These are phyloP conservation scores for Diaporthe batatas DNA, from an alignment of 2,329 filamentous ascomycete species.

Conservation along the genomic window DNA sequence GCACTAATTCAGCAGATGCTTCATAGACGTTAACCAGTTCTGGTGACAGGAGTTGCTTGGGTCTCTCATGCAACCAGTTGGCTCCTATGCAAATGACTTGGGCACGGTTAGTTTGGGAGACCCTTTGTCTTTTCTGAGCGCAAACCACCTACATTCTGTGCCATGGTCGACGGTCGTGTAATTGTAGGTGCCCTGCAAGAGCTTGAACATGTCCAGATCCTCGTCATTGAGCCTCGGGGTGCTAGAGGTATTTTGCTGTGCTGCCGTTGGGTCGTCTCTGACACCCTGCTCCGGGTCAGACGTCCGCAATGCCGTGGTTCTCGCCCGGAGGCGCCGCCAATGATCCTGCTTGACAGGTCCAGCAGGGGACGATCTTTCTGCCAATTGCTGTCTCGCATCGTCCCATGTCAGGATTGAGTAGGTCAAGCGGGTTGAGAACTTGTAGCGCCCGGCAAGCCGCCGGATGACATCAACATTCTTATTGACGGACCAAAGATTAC, in stretches of 20 bases:
- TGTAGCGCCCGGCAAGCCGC: conserved; percentile 71
- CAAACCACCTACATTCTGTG: conserved; percentile 64
- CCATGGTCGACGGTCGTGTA: conserved; percentile 81
- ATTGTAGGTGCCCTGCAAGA: conserved; percentile 80
- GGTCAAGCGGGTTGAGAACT: conserved; percentile 75
- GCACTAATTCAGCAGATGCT: conserved; percentile 49
- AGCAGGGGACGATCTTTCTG: not conserved
- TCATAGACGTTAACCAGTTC: conserved; percentile 21
- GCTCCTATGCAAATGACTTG: conserved; percentile 78
- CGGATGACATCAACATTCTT: conserved; percentile 68
- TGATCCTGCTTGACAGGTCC: conserved; percentile 4
- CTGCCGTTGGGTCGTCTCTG: not conserved
- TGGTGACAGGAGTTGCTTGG: conserved; percentile 44
- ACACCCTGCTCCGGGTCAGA: conserved; percentile 37
- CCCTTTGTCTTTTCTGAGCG: not conserved
- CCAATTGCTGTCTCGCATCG: conserved; percentile 41
- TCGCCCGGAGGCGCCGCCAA: not conserved
- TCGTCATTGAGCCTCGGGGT: conserved; percentile 40
- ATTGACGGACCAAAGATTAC: conserved; percentile 79
- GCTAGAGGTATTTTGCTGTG: not conserved
- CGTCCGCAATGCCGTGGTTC: conserved; percentile 14
- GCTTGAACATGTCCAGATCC: conserved; percentile 57
- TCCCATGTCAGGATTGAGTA: conserved; percentile 69
- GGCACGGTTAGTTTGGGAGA: not conserved
- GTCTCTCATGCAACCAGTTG: conserved; percentile 69